Conservation (phyloP, 805 yeast species). For the Candida dajiaensis region DNA sequence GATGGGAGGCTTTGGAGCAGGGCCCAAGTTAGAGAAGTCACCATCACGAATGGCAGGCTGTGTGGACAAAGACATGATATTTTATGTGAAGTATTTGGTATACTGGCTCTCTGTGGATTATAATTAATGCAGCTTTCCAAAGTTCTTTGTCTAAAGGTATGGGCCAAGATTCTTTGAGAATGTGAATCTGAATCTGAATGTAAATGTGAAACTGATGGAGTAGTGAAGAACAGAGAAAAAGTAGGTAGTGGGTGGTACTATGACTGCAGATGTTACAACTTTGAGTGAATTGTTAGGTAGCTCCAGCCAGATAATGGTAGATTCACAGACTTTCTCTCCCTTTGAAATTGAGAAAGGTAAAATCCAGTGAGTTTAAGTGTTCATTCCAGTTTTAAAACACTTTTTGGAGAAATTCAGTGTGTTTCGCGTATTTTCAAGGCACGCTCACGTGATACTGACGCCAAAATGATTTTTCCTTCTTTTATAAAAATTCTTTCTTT, state of each 20-base stretch:
- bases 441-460: neutral
- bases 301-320: neutral
- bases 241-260: neutral
- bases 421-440: neutral
- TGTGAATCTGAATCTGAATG: neutral
- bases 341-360: too few relatives aligned
- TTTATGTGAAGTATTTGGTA: neutral
- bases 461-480: too few relatives aligned
- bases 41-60: conserved; percentile 29
- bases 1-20: conserved; percentile 49
- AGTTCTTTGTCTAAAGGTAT: too few relatives aligned
- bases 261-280: neutral
- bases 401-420: too few relatives aligned
- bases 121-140: too few relatives aligned
- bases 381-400: too few relatives aligned
- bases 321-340: neutral
- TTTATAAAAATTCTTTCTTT: too few relatives aligned
- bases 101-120: neutral
- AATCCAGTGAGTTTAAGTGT: too few relatives aligned
- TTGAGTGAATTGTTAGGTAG: neutral
- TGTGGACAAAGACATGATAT: conserved; percentile 3
- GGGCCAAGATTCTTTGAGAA: neutral
- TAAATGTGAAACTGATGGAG: neutral
- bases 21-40: conserved; percentile 50
- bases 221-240: too few relatives aligned